Percentiles rank a stretch among this genome's conserved stretches.
Evolutionary conservation across 257 asterid genomes (phyloP).

Genomic region (Fraxinus americana): DNA sequence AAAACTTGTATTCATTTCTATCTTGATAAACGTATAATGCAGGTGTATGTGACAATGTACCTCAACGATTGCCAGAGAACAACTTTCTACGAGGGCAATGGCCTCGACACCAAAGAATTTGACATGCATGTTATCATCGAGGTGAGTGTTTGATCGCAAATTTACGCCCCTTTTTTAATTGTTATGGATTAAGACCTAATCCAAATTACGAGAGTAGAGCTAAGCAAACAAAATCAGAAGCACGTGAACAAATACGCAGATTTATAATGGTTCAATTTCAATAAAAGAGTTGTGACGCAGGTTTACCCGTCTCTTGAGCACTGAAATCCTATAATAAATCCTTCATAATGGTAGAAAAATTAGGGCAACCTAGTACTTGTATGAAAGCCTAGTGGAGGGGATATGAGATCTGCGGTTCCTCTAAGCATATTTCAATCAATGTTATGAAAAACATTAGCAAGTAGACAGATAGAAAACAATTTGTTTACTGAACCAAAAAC

Average conservation of each 20-base stretch:
- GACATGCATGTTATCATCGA: slow-evolving; percentile 99
- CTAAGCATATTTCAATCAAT: neutral
- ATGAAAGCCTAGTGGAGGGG: neutral
- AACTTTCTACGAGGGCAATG: slow-evolving; percentile 74
- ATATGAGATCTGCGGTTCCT: too few relatives aligned
- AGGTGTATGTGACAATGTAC: slow-evolving; percentile 97
- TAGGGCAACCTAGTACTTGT: neutral
- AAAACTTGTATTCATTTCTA: neutral
- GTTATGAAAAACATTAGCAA: too few relatives aligned
- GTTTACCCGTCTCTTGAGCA: neutral
- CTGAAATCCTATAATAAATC: neutral
- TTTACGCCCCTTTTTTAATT: neutral
- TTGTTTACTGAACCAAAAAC: neutral
- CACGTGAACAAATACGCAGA: neutral
- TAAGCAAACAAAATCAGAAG: neutral
- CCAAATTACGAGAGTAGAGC: neutral
- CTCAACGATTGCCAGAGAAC: slow-evolving; percentile 86
- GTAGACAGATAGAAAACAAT: neutral
- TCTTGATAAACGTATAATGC: slow-evolving; percentile 17
- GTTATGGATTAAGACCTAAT: neutral
- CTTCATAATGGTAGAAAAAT: neutral
- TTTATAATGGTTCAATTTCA: too few relatives aligned
- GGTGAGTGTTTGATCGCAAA: slow-evolving; percentile 41
- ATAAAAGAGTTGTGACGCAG: too few relatives aligned
- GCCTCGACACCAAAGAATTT: slow-evolving; percentile 83